Evolutionary conservation across 257 asterid genomes (phyloP).

Genomic region (Solanum etuberosum): DNA sequence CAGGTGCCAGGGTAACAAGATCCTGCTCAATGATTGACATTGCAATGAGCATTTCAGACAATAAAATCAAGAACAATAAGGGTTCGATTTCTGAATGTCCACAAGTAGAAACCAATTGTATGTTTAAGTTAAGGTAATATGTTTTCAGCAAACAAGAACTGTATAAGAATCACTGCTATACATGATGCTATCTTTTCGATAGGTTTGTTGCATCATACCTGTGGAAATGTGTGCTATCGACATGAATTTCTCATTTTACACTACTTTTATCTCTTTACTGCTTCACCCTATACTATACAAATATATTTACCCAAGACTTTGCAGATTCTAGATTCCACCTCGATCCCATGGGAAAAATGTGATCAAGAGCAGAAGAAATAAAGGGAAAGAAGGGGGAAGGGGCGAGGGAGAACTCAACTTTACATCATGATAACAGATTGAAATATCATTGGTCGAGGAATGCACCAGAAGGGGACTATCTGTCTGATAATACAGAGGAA

Average conservation of each 20-base stretch:
- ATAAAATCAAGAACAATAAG: background rate
- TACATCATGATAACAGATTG: background rate
- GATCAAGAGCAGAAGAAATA: background rate
- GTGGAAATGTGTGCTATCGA: background rate
- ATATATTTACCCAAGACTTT: background rate
- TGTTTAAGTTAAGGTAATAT: background rate
- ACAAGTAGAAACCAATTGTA: background rate
- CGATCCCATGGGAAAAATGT: background rate
- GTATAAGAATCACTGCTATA: background rate
- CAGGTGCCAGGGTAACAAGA: background rate
- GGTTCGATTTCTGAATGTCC: background rate
- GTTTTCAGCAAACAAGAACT: background rate
- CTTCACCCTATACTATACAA: background rate
- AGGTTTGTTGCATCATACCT: background rate
- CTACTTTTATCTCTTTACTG: background rate
- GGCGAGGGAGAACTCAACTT: background rate
- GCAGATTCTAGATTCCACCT: background rate
- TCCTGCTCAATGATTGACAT: background rate
- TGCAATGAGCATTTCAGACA: background rate
- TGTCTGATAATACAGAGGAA: conserved; percentile 53
- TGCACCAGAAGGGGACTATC: conserved; percentile 21
- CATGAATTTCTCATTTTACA: background rate
- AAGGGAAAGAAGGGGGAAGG: background rate
- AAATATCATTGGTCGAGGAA: background rate
- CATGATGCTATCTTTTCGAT: background rate